Percentiles rank a stretch among this genome's conserved stretches.
phyloP scores from a whole-genome alignment of 306 rosid genomes.

The Potentilla sterilis region DNA sequence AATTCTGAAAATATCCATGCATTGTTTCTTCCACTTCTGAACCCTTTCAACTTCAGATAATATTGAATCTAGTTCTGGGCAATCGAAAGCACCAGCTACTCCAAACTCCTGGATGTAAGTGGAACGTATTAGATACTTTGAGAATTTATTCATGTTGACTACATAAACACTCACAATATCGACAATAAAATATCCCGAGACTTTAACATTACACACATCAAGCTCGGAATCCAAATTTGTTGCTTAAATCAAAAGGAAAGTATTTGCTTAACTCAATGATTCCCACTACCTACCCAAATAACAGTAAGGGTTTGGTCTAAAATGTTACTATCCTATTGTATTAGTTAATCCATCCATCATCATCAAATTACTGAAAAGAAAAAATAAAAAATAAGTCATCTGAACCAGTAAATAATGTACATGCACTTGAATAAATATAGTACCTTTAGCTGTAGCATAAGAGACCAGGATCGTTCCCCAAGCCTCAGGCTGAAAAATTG shows the following conservation, averaged over 20 bases:
- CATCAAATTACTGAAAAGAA: not conserved
- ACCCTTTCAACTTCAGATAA: slow-evolving; percentile 76
- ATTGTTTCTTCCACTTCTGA: slow-evolving; percentile 74
- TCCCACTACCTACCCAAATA: not conserved
- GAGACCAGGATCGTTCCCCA: slow-evolving; percentile 60
- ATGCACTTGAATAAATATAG: not conserved
- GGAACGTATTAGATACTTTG: slow-evolving; percentile 27
- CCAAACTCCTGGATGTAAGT: slow-evolving; percentile 65
- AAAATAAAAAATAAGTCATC: not conserved
- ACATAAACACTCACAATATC: not conserved
- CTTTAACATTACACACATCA: not conserved
- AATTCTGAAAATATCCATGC: slow-evolving; percentile 45
- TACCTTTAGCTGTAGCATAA: slow-evolving; percentile 68
- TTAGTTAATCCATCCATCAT: not conserved
- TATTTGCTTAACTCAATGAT: not conserved
- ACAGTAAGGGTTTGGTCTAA: not conserved
- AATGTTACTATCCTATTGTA: not conserved
- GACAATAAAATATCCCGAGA: not conserved
- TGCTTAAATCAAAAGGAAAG: not conserved
- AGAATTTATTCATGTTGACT: slow-evolving; percentile 16
- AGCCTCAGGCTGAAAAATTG: slow-evolving; percentile 36
- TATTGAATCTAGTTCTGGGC: slow-evolving; percentile 63
- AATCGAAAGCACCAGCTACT: slow-evolving; percentile 55
- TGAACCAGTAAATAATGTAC: not conserved
- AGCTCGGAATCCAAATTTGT: not conserved